Base-by-base conservation (phyloP, 208 protist species). In the Trypanosoma scelopori region DNA sequence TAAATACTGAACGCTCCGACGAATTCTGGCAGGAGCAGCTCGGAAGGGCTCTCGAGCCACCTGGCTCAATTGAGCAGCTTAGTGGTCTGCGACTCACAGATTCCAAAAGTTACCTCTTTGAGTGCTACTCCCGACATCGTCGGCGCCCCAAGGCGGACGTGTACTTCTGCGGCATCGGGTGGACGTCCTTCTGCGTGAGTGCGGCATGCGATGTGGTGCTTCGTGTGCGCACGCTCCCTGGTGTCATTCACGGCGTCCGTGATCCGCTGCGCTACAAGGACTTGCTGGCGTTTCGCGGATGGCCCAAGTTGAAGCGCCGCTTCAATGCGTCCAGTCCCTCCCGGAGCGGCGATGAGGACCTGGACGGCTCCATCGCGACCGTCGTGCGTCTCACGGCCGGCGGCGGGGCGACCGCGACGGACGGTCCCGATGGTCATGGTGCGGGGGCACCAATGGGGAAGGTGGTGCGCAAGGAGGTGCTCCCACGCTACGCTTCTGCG, bases 91-190 rank as follows among this genome's bases (percentile, higher is more conserved):
- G 78, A 0, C 59, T 97, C 15, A 79, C 87, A 11, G 85, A 92
- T 71, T 81, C 66, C 7, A 82, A 73, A 55, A 87, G 72, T 37
- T 97, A 97, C 70, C 75, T 94, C 37, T 97, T 97, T 65, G 88
- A 97, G 63, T 97, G 91, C 71, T 96, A 93, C 65, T 53, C 43
- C 5, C 67, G 79, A 42, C 86, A 97, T 64, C 81, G 82, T 2
- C 77, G 78, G 20, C 77, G 82, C 0, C 91, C 91, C 20, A 94
- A 94, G 74, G 91, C 91, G 12, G 91, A 97, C 61, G 30, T 97
- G 5, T 97, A 97, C 71, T 75, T 97, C 25, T 94, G 89, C 60
- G 91, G 91, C 22, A 75, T 97, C 20, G 91, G 91, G 27, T 97
- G 91, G 91, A 70, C 69, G 7, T 82, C 86, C 3, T 95, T 97